Base-by-base conservation (phyloP, 2,329 filamentous ascomycete species). In the Cryphonectria japonica region DNA sequence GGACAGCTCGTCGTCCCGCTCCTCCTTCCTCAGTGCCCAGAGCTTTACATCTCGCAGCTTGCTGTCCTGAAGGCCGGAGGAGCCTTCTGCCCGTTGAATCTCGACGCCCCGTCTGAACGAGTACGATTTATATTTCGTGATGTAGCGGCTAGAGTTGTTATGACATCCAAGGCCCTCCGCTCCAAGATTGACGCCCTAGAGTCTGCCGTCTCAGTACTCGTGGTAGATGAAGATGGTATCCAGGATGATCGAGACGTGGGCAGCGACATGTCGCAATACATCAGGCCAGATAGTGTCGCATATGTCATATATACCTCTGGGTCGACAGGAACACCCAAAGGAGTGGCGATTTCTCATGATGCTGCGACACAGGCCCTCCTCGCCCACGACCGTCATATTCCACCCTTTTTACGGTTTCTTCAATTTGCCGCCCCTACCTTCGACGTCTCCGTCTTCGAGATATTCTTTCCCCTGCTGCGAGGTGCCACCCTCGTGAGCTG, bases 261-360 rank as follows among this genome's bases (percentile, higher is more conserved):
- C 32, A 11, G 19, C 22, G 16, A 19, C 16, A 39, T 6, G 19
- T 19, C 57, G 39, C 72, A 70, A 63, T 57, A 73, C 50, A 75
- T 77, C 2, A 68, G 54, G 1, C 76, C 81, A 0, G 76, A 82
- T 1, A 82, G 86, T 72, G 79, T 95, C 34, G 94, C 95, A 34
- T 98, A 98, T 82, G 88, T 97, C 71, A 94, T 97, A 89, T 98
- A 97, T 79, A 97, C 95, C 0, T 97, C 93, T 62, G 94, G 94
- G 3, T 97, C 93, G 6, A 97, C 94, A 0, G 95, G 95, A 16
- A 89, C 90, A 5, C 95, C 95, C 0, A 98, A 98, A 82, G 95
- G 94, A 0, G 95, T 98, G 34, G 87, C 88, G 2, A 85, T 98
- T 41, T 94, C 93, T 41, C 95, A 98, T 81, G 82, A 85, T 39